phyloP scores from a whole-genome alignment of 2,329 filamentous ascomycete species.

The Diplodia mutila region DNA sequence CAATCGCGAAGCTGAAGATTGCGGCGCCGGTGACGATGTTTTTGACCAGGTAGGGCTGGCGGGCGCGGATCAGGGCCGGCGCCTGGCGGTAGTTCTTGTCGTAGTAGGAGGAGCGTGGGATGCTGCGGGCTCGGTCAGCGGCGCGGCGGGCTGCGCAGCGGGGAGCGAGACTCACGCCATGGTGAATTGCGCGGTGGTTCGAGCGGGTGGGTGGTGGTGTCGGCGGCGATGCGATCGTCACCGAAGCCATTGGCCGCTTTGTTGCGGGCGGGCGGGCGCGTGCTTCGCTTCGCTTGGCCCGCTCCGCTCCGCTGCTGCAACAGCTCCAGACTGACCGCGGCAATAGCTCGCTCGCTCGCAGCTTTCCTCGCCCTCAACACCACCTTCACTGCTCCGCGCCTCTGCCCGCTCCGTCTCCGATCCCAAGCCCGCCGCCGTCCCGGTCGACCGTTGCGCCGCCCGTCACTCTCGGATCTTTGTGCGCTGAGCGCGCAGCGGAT shows the following conservation, averaged over 20 bases:
- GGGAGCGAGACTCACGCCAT: constrained; percentile 22
- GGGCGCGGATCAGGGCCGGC: constrained; percentile 85
- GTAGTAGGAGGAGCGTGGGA: constrained; percentile 83
- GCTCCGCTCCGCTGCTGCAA: constrained; percentile 2
- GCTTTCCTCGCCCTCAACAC: neutral
- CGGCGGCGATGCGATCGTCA: neutral
- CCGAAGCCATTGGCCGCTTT: neutral
- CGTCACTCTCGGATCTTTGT: neutral
- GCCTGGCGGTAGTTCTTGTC: constrained; percentile 83
- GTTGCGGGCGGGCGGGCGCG: neutral
- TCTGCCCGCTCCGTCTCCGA: neutral
- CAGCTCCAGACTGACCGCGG: constrained; percentile 5
- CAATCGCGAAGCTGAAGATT: constrained; percentile 74
- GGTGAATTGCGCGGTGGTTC: neutral
- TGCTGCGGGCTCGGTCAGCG: constrained; percentile 43
- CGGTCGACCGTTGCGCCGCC: neutral
- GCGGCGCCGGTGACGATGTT: constrained; percentile 81
- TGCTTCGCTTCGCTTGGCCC: neutral
- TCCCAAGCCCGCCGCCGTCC: neutral
- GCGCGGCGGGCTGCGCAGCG: neutral
- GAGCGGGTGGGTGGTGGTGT: neutral
- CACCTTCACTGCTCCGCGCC: neutral
- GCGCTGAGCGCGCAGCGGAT: constrained; percentile 1
- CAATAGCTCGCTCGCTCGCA: constrained; percentile 15
- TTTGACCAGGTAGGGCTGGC: constrained; percentile 88